Conservation (phyloP, 352 stramenopile genomes). For the Phytopythium litorale region DNA sequence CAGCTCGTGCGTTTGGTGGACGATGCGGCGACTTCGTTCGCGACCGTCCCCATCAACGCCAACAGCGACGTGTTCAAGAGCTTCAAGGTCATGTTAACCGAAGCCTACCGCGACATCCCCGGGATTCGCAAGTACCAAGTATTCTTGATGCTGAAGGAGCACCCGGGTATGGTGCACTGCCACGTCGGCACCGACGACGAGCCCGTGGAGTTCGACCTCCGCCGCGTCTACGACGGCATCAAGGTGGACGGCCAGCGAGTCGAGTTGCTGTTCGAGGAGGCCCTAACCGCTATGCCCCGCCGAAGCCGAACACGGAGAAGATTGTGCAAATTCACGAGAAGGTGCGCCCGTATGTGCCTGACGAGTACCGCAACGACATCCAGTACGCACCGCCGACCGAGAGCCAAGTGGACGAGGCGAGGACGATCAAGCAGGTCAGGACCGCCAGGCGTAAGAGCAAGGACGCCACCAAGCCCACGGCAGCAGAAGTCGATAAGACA, state of each 20-base stretch:
- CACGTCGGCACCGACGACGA: background rate
- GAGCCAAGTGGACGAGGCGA: background rate
- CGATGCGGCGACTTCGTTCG: background rate
- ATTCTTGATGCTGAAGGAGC: constrained; percentile 7
- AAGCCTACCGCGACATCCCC: constrained; percentile 9
- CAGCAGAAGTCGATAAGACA: background rate
- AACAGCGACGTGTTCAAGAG: constrained; percentile 1
- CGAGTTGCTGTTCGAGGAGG: too few relatives aligned
- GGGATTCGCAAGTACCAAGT: constrained; percentile 10
- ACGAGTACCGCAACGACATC: constrained; percentile 8
- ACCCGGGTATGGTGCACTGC: constrained; percentile 5
- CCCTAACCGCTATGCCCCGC: constrained; percentile 1
- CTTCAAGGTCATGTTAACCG: constrained; percentile 7
- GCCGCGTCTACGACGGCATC: constrained; percentile 6
- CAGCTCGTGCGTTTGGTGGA: constrained; percentile 9
- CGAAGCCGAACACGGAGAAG: constrained; percentile 13
- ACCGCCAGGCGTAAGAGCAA: background rate
- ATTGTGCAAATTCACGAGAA: constrained; percentile 3
- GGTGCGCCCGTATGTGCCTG: constrained; percentile 10
- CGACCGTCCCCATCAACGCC: constrained; percentile 2
- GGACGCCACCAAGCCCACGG: background rate
- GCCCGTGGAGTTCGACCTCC: background rate
- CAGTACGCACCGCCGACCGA: constrained; percentile 9
- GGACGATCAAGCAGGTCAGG: constrained; percentile 2
- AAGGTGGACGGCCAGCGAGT: background rate